These are phyloP conservation scores for Aspergillus diversus DNA, from an alignment of 495 filamentous ascomycete genomes.

Conservation along the genomic window DNA sequence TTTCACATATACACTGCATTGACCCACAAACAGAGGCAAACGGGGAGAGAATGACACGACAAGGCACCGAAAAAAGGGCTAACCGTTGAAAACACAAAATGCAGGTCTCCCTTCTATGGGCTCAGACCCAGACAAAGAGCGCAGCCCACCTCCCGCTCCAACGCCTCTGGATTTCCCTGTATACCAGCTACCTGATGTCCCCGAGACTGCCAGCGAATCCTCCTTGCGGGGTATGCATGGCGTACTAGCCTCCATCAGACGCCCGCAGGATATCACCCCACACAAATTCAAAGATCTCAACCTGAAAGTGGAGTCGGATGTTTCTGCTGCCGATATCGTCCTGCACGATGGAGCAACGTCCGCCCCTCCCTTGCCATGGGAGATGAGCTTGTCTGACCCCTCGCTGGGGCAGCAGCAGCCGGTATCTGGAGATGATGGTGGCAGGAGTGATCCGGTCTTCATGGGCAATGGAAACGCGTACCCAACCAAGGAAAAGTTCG, in stretches of 20 bases:
- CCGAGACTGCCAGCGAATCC: conserved; percentile 30
- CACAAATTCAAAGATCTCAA: conserved; percentile 58
- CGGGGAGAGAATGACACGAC: neutral
- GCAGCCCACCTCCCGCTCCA: conserved; percentile 47
- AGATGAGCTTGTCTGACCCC: conserved; percentile 25
- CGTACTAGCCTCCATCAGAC: conserved; percentile 53
- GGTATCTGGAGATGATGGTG: conserved; percentile 22
- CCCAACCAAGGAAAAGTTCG: conserved; percentile 53
- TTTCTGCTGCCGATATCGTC: conserved; percentile 50
- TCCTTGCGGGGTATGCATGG: conserved; percentile 39
- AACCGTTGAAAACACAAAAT: conserved; percentile 7
- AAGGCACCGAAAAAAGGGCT: neutral
- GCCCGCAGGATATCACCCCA: conserved; percentile 53
- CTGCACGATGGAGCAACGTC: conserved; percentile 40
- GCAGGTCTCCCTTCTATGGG: conserved; percentile 40
- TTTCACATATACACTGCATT: neutral
- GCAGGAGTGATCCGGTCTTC: conserved; percentile 24
- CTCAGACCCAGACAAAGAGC: conserved; percentile 46
- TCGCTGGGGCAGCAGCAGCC: conserved; percentile 11
- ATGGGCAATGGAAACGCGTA: conserved; percentile 55
- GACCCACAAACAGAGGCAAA: conserved; percentile 3
- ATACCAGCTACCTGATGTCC: conserved; percentile 38
- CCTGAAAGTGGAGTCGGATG: conserved; percentile 46
- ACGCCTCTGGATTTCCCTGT: conserved; percentile 55
- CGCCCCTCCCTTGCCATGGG: conserved; percentile 54